phyloP scores from a whole-genome alignment of 129 eudicot genomes.

The Helichrysum umbraculigerum region DNA sequence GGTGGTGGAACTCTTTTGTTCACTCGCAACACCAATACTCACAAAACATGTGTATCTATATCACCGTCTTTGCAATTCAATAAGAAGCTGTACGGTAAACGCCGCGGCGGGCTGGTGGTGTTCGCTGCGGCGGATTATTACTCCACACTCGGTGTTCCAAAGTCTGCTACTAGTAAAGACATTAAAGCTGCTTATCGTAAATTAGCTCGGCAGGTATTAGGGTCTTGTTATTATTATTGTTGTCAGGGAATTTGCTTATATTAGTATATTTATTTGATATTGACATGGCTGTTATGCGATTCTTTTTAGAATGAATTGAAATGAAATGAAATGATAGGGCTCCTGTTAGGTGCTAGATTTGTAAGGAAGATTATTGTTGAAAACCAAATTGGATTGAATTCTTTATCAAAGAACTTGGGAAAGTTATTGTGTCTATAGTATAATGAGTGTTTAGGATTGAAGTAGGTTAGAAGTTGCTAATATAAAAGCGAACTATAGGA shows the following conservation, averaged over 20 bases:
- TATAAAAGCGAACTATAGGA: not conserved
- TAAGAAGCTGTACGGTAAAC: slow-evolving; percentile 41
- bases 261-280: not conserved
- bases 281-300: not conserved
- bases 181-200: slow-evolving; percentile 92
- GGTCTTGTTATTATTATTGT: not conserved
- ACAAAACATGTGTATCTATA: slow-evolving; percentile 36
- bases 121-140: slow-evolving; percentile 90
- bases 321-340: not conserved
- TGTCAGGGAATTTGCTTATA: not conserved
- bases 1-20: slow-evolving; percentile 44
- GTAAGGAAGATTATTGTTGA: not conserved
- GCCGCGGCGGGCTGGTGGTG: slow-evolving; percentile 46
- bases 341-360: slow-evolving; percentile 3
- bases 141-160: slow-evolving; percentile 90
- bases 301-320: slow-evolving; percentile 14
- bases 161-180: slow-evolving; percentile 69
- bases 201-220: slow-evolving; percentile 85
- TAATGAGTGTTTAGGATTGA: not conserved
- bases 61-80: slow-evolving; percentile 37
- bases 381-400: not conserved
- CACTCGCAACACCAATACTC: slow-evolving; percentile 28
- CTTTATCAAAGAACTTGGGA: not conserved
- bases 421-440: not conserved
- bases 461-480: not conserved